Base-by-base conservation (phyloP, 306 rosid species). In the Lathyrus oleraceus region DNA sequence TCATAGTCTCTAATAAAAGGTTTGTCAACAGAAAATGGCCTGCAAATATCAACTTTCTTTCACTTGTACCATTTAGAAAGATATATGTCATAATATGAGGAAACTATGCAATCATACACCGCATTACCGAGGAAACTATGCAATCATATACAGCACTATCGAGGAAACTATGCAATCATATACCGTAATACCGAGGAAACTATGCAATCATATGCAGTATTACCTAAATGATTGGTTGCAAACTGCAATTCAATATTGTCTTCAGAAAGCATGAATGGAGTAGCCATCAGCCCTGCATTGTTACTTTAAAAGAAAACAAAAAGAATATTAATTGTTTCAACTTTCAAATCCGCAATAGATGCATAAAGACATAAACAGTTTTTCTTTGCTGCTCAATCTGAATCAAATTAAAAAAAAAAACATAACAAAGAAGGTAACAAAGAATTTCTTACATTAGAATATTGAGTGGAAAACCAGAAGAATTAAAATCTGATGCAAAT, bases 151-250 rank as follows among this genome's bases (percentile, higher is more conserved):
- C 38, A 3, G 30, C 4, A 27, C 3, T 27, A 27, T 4, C 16
- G 38, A 65, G 36, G 38, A 42, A 65, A 71, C 57, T 43, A 52
- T 40, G 44, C 14, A 52, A 54, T 53, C 47, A 65, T 40, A 28
- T 7, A 28, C 32, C 32, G 6, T 4, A 28, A 4, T 28, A 28
- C 32, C 10, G 45, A 65, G 38, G 38, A 43, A 65, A 72, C 57
- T 43, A 52, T 45, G 45, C n/a, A 53, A 56, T 53, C 42, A 65
- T 35, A 21, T 7, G 5, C 6, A 10, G 39, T 7, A 61, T 38
- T 78, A 87, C 96, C 90, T 67, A 92, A 70, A 78, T 92, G 96
- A 81, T 92, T 92, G 59, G 90, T 87, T 61, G 97, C 95, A 72
- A 89, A 89, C 72, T 92, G 96, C 77, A 87, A 67, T 65, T 87